Base-by-base conservation (phyloP, 1,139 yeast species). In the Pichiaceae sp. region DNA sequence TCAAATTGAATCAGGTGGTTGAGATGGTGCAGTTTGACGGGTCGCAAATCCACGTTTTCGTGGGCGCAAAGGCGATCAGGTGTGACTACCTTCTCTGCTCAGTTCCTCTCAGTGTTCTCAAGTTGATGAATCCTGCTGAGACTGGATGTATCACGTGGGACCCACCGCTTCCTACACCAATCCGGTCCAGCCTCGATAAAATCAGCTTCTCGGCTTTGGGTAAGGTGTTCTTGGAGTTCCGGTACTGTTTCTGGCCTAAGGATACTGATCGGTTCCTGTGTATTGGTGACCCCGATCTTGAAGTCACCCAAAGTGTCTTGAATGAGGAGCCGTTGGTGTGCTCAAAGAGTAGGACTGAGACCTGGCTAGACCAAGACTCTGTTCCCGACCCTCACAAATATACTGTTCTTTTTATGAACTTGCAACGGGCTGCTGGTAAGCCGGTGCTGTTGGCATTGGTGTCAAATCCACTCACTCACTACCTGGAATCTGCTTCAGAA, bases 101-200 rank as follows among this genome's bases (percentile, higher is more conserved):
- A 0, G 75, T 78, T n/a, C 95, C 96, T 0, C 75, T 79, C 40
- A 78, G 89, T 35, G 64, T 82, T n/a, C 62, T 85, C 30, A 69
- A 64, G 6, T 45, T 66, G 6, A 50, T 57, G 0, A 63, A 49
- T 42, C 32, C 36, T 14, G 54, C 54, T 19, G 57, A 65, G 32
- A 57, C 59, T 21, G 72, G 72, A 1, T 63, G 45, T 45, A 72
- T 85, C 35, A 59, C 60, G 36, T 85, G 91, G 73, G 52, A 47
- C 2, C 89, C 91, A 0, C 58, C 66, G 6, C 61, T 85, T 29
- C 87, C 91, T 0, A 11, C 33, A 1, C 42, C 51, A 0, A 56
- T 84, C 19, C 46, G 51, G 2, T 55, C 56, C 0, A 65, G 78
- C 0, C 53, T 83, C 3, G 48, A 62, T 0, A 61, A 59, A 2